Evolutionary conservation across 2,329 filamentous ascomycete species (phyloP), one percentile per base, ranked within the genome.

Genomic region (Lachnellula occidentalis): DNA sequence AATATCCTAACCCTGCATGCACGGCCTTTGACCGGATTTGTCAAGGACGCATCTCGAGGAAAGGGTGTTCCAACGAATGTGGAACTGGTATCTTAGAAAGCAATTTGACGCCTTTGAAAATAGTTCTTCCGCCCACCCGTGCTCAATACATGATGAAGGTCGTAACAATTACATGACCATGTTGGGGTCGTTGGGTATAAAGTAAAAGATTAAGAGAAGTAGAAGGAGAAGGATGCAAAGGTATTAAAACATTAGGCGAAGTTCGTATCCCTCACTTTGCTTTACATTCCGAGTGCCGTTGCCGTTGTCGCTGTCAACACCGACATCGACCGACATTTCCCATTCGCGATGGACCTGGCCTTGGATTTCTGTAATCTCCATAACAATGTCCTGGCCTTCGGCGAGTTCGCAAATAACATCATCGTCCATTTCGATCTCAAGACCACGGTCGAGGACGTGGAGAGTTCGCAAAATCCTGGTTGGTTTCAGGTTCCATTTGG

Each of bases 371-470:
- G 70, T 64, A 42, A 88, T 76, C 62, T 94, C 86, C 54, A 88
- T 78, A 55, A 86, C 81, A 87, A 97, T 94, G 66, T 96, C 92
- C 70, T 97, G 90, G 34, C 91, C 92, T 73, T 99, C 94, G 1
- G 84, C 81, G 50, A 97, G 76, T 69, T 92, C 87, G 45, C 81
- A 81, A 34, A 97, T 82, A 47, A 95, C 86, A 59, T 96, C 91
- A 66, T 97, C 91, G 66, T 97, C 94, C 64, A 97, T 80, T 66
- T 95, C 83, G 53, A 97, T 84, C 65, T 91, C 84, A 1, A 96
- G 73, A 0, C 90, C 90, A 60, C 85, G 84, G 14, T 84, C 60
- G 78, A 89, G 86, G 51, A 91, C 76, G 54, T 84, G 88, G 4
- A 95, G 76, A 1, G 86, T 85, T 36, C 87, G 85, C 1, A 84